Evolutionary conservation across 2,329 filamentous ascomycete species (phyloP).

Genomic region (Pseudocercospora macadamiae): DNA sequence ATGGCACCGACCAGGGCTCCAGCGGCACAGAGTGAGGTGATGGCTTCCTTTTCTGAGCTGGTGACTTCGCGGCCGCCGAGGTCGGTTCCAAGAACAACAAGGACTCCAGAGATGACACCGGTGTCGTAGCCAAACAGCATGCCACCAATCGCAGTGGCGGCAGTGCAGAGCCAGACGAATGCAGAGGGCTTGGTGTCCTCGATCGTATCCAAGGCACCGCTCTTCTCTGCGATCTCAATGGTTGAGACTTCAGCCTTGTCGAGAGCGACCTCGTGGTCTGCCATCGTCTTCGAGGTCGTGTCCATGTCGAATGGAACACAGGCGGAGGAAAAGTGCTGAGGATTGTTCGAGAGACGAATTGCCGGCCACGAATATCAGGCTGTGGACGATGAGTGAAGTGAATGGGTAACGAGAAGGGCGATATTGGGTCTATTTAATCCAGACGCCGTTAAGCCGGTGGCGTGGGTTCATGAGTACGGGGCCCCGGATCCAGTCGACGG

Average conservation of each 20-base stretch:
- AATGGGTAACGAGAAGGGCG: too few species aligned
- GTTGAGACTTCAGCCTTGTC: conserved; percentile 3
- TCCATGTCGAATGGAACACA: neutral
- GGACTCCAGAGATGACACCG: conserved; percentile 24
- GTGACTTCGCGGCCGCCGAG: neutral
- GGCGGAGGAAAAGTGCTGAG: neutral
- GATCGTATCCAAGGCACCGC: conserved; percentile 19
- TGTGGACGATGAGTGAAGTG: neutral
- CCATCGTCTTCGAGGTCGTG: neutral
- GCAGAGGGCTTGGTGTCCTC: conserved; percentile 25
- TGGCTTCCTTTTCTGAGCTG: conserved; percentile 17
- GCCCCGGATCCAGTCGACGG: neutral
- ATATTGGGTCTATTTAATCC: too few species aligned
- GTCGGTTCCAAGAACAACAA: conserved; percentile 16
- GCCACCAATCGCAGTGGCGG: conserved; percentile 25
- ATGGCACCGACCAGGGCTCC: conserved; percentile 20
- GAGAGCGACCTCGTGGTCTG: neutral
- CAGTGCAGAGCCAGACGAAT: conserved; percentile 22
- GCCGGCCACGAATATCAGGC: neutral
- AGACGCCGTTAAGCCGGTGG: neutral
- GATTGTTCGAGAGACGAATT: neutral
- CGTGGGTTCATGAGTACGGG: neutral
- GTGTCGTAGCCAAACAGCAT: conserved; percentile 27
- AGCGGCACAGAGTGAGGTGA: conserved; percentile 18
- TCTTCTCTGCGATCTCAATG: conserved; percentile 13